phyloP scores from a whole-genome alignment of 2,329 filamentous ascomycete species.

The Colletotrichum camelliae region DNA sequence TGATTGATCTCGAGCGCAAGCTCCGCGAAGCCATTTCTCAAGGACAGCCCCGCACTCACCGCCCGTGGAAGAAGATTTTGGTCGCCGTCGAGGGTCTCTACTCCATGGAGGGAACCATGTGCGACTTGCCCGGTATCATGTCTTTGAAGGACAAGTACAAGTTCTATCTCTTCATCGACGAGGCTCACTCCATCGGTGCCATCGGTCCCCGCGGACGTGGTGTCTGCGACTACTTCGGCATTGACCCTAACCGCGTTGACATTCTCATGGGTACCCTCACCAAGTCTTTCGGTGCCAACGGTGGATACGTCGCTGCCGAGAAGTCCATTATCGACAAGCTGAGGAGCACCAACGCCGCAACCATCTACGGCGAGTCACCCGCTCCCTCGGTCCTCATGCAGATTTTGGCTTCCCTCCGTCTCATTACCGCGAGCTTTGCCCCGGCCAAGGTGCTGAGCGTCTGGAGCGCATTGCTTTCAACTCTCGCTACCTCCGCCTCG shows the following conservation, averaged over 20 bases:
- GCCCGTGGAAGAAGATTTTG: conserved; percentile 98
- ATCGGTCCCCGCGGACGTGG: conserved; percentile 87
- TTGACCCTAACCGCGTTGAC: conserved; percentile 87
- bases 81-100: conserved; percentile 97
- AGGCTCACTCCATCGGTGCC: conserved; percentile 95
- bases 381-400: conserved; percentile 89
- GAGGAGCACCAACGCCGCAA: conserved; percentile 82
- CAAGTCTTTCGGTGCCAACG: conserved; percentile 98
- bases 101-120: conserved; percentile 99
- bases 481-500: conserved; percentile 95
- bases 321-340: conserved; percentile 94
- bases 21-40: conserved; percentile 94
- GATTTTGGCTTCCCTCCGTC: conserved; percentile 83
- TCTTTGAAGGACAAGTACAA: conserved; percentile 94
- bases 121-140: conserved; percentile 90
- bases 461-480: conserved; percentile 97
- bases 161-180: conserved; percentile 93
- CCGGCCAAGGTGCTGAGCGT: conserved; percentile 93
- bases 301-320: conserved; percentile 90
- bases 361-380: conserved; percentile 86
- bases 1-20: conserved; percentile 82
- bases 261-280: conserved; percentile 98
- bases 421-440: conserved; percentile 86
- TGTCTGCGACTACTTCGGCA: conserved; percentile 96
- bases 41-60: conserved; percentile 96